Base-by-base conservation (phyloP, 2,329 filamentous ascomycete species). In the Fusarium scirpi region DNA sequence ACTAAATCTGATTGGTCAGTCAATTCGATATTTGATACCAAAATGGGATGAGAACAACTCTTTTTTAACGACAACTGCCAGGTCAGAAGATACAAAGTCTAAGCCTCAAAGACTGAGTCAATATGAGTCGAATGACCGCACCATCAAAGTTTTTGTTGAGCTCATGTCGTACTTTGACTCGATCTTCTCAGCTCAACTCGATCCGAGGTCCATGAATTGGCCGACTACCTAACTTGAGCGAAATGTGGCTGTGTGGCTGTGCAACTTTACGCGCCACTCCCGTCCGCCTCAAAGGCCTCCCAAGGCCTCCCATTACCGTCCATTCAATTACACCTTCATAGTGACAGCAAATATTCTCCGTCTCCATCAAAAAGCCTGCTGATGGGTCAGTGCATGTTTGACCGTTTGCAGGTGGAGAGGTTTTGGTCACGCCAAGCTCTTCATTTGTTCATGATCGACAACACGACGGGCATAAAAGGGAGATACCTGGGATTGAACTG, bases 1-100 rank as follows among this genome's bases (percentile, higher is more conserved):
- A n/a, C 20, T 20, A 25, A 46, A 40, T 20, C 34, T 71, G 60
- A 71, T 71, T 71, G 68, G 68, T 15, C 25, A 12, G 15, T n/a
- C n/a, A 38, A 44, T 56, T 62, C 34, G 40, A 62, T 53, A 40
- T 41, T 65, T 29, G n/a, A 44, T 68, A 52, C 68, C 54, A 40
- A 60, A 57, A 58, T n/a, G 27, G 60, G 56, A 57, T 32, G 20
- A 32, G 16, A 27, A 43, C 32, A 70, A 69, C 55, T 69, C 68
- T 71, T 69, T 69, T 71, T 65, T 25, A 52, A 71, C 64, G 48
- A 69, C 64, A 51, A 56, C 29, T 61, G 30, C 13, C 10, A 11
- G 10, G n/a, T 29, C 25, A 16, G 20, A 24, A 27, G 20, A 27
- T 44, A 41, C 10, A 11, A 12, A 29, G 24, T 43, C 13, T 27